Evolutionary conservation across 23 red algal species (phyloP).

Genomic region (Gracilariopsis chorda): DNA sequence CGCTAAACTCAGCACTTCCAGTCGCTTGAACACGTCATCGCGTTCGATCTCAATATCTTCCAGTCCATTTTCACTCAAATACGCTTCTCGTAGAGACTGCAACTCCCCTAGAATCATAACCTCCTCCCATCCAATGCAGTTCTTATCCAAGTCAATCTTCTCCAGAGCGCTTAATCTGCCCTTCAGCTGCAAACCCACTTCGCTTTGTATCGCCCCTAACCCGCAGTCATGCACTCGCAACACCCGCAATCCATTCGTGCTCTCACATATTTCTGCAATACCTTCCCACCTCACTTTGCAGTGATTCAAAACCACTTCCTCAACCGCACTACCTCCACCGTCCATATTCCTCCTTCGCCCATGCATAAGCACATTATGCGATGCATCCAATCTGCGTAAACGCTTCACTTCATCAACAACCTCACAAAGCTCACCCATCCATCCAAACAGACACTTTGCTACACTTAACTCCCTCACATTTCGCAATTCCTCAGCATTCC

Average conservation of each 20-base stretch:
- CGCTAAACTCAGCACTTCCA: conserved; percentile 33
- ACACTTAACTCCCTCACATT: neutral
- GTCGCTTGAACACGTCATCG: neutral
- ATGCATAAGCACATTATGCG: conserved; percentile 30
- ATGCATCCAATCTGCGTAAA: conserved; percentile 15
- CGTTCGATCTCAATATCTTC: neutral
- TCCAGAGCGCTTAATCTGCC: neutral
- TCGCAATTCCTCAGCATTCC: neutral
- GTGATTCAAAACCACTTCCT: conserved; percentile 21
- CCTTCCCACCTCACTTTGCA: conserved; percentile 11
- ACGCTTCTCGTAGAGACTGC: neutral
- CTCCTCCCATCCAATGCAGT: conserved; percentile 15
- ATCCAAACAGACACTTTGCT: conserved; percentile 14
- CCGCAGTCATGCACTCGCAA: conserved; percentile 37
- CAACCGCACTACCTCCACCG: neutral
- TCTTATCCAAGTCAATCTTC: conserved; percentile 21
- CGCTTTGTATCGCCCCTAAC: neutral
- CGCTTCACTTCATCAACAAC: neutral
- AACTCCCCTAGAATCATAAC: neutral
- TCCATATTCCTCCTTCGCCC: neutral
- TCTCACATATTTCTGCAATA: neutral
- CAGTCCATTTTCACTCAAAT: conserved; percentile 34
- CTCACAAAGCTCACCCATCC: neutral
- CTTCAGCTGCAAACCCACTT: neutral
- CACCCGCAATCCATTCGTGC: neutral